Evolutionary conservation across 306 rosid genomes (phyloP), one percentile per base, ranked within the genome.

Genomic region (Fragaria iinumae): DNA sequence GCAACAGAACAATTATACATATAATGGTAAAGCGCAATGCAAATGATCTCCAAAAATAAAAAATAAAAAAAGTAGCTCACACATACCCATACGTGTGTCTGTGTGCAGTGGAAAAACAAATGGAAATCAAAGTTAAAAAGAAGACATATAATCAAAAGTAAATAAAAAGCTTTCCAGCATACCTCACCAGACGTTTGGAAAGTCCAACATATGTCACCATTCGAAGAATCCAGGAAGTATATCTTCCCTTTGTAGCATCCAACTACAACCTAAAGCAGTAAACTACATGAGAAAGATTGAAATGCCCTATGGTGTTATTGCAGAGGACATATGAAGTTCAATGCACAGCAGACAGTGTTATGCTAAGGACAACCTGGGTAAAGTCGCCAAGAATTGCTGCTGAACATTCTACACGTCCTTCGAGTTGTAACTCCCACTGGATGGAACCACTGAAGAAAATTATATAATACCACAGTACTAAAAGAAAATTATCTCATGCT

Each of bases 171-270:
- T 72, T 64, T 72, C 52, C 49, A 66, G 43, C 75, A 76, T 88
- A 93, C 98, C 97, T 94, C 97, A 2, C 96, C 94, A 38, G 86
- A 89, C 18, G 98, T 89, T 83, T 90, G 93, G 80, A 91, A 94
- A 72, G 85, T 85, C 98, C 98, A 94, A 67, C 79, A 84, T 79
- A 88, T 86, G 76, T 73, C 79, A 64, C 98, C 98, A 69, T 80
- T 82, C 65, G 75, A 85, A 80, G 81, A 86, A 76, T 91, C 96
- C 72, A 94, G 90, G 74, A 94, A 94, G 83, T 94, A 90, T 64
- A 94, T 85, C 69, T 89, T 94, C 66, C 98, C 98, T 80, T 80
- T 73, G 90, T 91, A 94, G 82, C 98, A 89, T 76, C 98, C 98
- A 73, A 94, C 96, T 71, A 94, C 96, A 59, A 93, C 96, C 98